Evolutionary conservation across 1,284 basidiomycete genomes (phyloP).

Genomic region (Flammula alnicola): DNA sequence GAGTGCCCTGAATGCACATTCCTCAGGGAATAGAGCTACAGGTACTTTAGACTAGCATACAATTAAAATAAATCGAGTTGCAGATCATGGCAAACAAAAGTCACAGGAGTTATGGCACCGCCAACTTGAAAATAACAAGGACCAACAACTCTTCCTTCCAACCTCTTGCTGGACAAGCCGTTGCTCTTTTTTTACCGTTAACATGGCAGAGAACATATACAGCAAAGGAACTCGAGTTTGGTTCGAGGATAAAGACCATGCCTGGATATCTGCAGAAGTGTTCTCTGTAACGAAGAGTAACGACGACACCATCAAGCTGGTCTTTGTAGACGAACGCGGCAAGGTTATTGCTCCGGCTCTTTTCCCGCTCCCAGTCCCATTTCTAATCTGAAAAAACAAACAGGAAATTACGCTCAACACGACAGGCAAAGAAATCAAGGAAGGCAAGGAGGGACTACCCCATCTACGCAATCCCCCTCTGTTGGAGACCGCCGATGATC

Average conservation of each 20-base stretch:
- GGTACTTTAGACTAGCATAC: too few species aligned
- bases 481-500: constrained; percentile 95
- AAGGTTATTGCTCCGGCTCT: constrained; percentile 57
- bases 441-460: constrained; percentile 78
- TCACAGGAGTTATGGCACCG: constrained; percentile 14
- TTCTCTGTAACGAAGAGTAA: constrained; percentile 60
- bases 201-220: constrained; percentile 86
- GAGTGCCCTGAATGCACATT: too few species aligned
- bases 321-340: constrained; percentile 85
- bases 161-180: constrained; percentile 34
- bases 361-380: constrained; percentile 19
- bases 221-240: constrained; percentile 84
- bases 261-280: constrained; percentile 92
- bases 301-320: constrained; percentile 76
- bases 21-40: too few species aligned
- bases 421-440: constrained; percentile 77
- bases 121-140: constrained; percentile 27
- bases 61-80: too few species aligned
- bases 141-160: constrained; percentile 28
- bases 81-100: background rate
- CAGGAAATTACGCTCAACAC: constrained; percentile 82
- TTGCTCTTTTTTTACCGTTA: constrained; percentile 23
- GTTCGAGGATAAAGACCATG: constrained; percentile 92
- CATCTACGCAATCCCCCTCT: constrained; percentile 96
- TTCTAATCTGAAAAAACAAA: constrained; percentile 7